Conservation (phyloP, 2,329 filamentous ascomycete genomes). For the Ophiostoma triangulosporum region DNA sequence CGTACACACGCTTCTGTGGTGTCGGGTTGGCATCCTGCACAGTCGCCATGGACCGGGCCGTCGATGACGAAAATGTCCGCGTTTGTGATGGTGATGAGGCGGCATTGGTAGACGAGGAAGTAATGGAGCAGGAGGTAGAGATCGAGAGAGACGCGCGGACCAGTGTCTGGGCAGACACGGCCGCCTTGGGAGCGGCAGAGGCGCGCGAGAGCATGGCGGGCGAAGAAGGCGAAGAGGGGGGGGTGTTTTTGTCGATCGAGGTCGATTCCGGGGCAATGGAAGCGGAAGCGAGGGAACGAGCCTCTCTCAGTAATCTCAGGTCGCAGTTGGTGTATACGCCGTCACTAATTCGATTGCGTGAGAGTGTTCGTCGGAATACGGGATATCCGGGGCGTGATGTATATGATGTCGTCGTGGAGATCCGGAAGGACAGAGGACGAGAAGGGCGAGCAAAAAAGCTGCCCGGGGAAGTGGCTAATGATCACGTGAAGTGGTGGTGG, state of each 20-base stretch:
- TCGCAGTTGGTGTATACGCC: neutral
- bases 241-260: neutral
- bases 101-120: neutral
- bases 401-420: constrained; percentile 11
- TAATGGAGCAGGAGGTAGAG: neutral
- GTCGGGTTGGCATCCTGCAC: constrained; percentile 53
- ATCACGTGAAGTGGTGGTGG: constrained; percentile 9
- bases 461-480: constrained; percentile 8
- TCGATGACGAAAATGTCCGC: constrained; percentile 4
- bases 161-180: constrained; percentile 25
- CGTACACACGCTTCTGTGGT: constrained; percentile 58
- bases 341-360: neutral
- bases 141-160: constrained; percentile 24
- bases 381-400: neutral
- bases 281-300: neutral
- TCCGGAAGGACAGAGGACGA: constrained; percentile 3
- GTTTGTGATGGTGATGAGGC: constrained; percentile 1
- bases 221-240: neutral
- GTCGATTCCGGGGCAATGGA: neutral
- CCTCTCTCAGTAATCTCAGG: neutral
- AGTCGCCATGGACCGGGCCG: constrained; percentile 56
- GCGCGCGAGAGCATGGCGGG: constrained; percentile 11
- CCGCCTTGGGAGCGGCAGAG: constrained; percentile 13
- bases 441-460: constrained; percentile 10
- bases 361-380: neutral